Evolutionary conservation across 108 stramenopile species (phyloP).

Genomic region (Pseudonitzschia multiseries): DNA sequence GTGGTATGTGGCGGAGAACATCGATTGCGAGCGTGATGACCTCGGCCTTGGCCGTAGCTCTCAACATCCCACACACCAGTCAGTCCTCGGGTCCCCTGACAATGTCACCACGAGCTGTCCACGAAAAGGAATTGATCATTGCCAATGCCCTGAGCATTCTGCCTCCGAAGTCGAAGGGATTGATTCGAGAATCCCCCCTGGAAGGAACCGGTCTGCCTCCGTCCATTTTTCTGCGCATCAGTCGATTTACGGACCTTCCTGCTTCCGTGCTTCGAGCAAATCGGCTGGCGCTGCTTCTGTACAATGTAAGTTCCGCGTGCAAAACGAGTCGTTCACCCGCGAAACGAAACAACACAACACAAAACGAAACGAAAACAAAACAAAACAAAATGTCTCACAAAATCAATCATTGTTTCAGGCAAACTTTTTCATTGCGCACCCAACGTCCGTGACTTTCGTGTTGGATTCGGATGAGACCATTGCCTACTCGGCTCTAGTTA

Average conservation of each 20-base stretch:
- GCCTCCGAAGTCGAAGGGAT: slow-evolving; percentile 21
- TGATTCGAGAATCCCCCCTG: slow-evolving; percentile 8
- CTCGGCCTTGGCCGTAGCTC: slow-evolving; percentile 39
- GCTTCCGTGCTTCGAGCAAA: slow-evolving; percentile 26
- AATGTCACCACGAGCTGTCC: not conserved
- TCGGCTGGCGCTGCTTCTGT: slow-evolving; percentile 26
- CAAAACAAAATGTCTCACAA: not conserved
- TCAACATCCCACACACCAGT: slow-evolving; percentile 1
- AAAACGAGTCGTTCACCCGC: not conserved
- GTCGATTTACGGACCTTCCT: slow-evolving; percentile 21
- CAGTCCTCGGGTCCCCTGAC: slow-evolving; percentile 1
- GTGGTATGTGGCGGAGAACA: slow-evolving; percentile 37
- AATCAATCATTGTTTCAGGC: slow-evolving; percentile 27
- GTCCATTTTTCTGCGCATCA: slow-evolving; percentile 15
- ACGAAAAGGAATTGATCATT: slow-evolving; percentile 21
- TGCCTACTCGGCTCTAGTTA: slow-evolving; percentile 55
- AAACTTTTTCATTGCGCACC: slow-evolving; percentile 74
- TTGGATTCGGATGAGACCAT: slow-evolving; percentile 34
- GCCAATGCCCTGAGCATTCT: slow-evolving; percentile 25
- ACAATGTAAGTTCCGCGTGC: slow-evolving; percentile 30
- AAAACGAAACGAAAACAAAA: no score
- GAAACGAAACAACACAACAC: no score
- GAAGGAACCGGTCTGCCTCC: slow-evolving; percentile 20
- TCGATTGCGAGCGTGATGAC: slow-evolving; percentile 41
- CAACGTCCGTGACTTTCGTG: slow-evolving; percentile 61